Base-by-base conservation (phyloP, 2,329 filamentous ascomycete species). In the Diplodia seriata region DNA sequence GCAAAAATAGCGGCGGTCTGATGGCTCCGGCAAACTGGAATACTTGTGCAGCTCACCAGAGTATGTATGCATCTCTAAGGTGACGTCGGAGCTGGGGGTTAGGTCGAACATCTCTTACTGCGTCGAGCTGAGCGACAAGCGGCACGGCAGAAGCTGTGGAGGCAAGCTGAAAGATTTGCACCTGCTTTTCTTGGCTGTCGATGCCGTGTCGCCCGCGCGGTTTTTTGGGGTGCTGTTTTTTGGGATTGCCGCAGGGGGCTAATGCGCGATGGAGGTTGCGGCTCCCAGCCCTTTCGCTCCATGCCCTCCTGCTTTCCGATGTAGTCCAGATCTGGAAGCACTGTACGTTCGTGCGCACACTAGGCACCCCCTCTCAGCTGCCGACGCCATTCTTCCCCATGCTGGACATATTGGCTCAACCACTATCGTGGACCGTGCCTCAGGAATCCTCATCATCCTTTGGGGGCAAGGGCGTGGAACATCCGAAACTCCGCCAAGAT, bases 401-500 rank as follows among this genome's bases (percentile, higher is more conserved):
- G 38, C 20, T 38, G 55, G 38, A 31, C 2, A n/a, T 20, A 33
- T 50, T 49, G 43, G 40, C 57, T 33, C 11, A 50, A 49, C 33
- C 11, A 43, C 31, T 62, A 23, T 9, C 20, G 38, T 26, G 18
- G 55, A 38, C 55, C n/a, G 36, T 47, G 55, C 20, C 33, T 49
- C 18, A 62, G 40, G 26, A 20, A 9, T 4, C n/a, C n/a, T 47
- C n/a, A n/a, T 43, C 23, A 26, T n/a, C 9, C 50, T 62, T 62
- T 18, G 20, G 33, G 33, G 33, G 26, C 11, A 50, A 29, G 33
- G 18, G 40, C 43, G 15, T 49, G 31, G 43, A 62, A 12, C 3
- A 29, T 56, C 54, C 49, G 57, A 62, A 43, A 43, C 40, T 29
- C 5, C 11, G 57, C 57, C 57, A 62, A 62, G 57, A 23, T 15